These are phyloP conservation scores for Sporisorium reilianum DNA, from an alignment of 1,284 basidiomycete species.

Conservation along the genomic window DNA sequence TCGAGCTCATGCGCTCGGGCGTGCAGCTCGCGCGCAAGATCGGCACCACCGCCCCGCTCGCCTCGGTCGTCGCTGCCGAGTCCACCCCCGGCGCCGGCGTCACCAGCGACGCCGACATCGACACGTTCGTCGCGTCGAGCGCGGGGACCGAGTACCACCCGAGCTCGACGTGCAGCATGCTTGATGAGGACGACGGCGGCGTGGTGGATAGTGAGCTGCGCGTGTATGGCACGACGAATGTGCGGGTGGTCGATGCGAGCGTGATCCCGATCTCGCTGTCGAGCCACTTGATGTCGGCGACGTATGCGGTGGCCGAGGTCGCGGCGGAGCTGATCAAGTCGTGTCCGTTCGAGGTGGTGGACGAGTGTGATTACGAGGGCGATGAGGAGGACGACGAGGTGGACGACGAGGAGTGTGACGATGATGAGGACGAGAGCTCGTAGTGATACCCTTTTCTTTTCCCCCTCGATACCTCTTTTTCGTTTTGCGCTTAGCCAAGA, in stretches of 20 bases:
- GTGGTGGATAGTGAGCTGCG: slow-evolving; percentile 76
- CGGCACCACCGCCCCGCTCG: slow-evolving; percentile 43
- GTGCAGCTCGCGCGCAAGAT: slow-evolving; percentile 57
- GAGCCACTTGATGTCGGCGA: slow-evolving; percentile 73
- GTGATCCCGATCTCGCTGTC: slow-evolving; percentile 63
- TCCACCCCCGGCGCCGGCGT: slow-evolving; percentile 36
- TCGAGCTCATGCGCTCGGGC: slow-evolving; percentile 53
- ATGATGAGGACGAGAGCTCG: slow-evolving; percentile 6
- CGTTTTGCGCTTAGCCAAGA: no score
- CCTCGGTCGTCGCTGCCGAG: slow-evolving; percentile 28
- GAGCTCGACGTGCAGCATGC: slow-evolving; percentile 76
- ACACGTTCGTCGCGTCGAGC: slow-evolving; percentile 45
- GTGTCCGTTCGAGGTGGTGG: slow-evolving; percentile 27
- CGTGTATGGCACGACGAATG: slow-evolving; percentile 77
- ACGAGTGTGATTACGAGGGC: slow-evolving; percentile 46
- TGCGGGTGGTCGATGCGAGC: slow-evolving; percentile 72
- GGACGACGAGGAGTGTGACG: slow-evolving; percentile 21
- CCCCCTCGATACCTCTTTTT: not conserved
- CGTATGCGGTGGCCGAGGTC: slow-evolving; percentile 70
- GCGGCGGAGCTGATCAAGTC: slow-evolving; percentile 60
- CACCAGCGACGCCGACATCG: slow-evolving; percentile 43
- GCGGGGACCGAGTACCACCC: slow-evolving; percentile 70
- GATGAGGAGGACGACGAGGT: slow-evolving; percentile 15
- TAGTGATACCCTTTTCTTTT: not conserved
- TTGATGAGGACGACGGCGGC: slow-evolving; percentile 75